A percentile compares a stretch with the other conserved stretches of the same genome.
Evolutionary conservation across 257 asterid species (phyloP).

Genomic region (Cynanchum wilfordii): DNA sequence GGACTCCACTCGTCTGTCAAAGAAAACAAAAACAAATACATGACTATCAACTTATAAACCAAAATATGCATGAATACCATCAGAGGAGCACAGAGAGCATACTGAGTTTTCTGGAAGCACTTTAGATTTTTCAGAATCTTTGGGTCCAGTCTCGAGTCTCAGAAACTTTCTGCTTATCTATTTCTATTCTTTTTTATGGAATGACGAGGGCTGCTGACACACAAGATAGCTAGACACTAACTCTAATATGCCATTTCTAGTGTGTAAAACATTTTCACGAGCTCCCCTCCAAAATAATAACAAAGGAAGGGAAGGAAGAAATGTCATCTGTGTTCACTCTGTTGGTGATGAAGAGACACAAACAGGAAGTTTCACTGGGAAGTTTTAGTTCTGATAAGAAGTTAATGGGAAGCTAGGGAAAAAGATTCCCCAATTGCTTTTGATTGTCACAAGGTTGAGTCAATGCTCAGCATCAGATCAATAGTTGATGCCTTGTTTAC

Average conservation of each 20-base stretch:
- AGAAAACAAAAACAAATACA: conserved; percentile 1
- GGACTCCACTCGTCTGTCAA: conserved; percentile 84
- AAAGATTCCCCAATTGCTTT: not conserved
- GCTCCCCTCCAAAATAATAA: not conserved
- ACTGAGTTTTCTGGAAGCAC: not conserved
- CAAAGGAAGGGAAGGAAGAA: not conserved
- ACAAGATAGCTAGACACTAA: not conserved
- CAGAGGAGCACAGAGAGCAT: not conserved
- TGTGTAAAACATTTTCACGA: not conserved
- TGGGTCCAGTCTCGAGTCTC: not conserved
- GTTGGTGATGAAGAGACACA: not conserved
- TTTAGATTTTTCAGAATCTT: not conserved
- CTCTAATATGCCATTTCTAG: not conserved
- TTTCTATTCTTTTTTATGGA: not conserved
- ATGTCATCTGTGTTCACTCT: not conserved
- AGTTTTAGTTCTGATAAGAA: not conserved
- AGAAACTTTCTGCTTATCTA: not conserved
- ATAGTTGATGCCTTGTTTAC: not conserved
- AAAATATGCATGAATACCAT: not conserved
- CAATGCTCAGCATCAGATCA: not conserved
- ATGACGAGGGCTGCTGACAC: not conserved
- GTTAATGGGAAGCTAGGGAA: not conserved
- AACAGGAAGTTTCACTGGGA: not conserved
- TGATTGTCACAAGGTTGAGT: not conserved
- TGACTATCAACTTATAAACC: not conserved